These are phyloP conservation scores for Paracorniculantispora psalliotae DNA, from an alignment of 2,329 filamentous ascomycete species.

Conservation along the genomic window DNA sequence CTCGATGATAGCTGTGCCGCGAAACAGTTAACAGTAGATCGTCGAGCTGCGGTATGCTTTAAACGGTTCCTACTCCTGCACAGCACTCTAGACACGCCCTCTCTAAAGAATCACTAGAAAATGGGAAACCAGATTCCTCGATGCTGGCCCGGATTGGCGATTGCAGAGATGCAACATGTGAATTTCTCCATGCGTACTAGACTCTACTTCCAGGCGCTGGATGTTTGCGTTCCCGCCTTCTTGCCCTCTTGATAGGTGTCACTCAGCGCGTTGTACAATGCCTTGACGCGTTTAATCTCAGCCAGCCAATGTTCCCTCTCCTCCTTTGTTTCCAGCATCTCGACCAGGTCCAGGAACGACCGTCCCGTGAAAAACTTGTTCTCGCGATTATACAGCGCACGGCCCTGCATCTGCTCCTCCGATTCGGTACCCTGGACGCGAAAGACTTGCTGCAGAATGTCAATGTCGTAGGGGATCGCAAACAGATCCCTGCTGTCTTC, in stretches of 20 bases:
- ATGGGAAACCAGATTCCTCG: neutral
- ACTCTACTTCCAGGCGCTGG: constrained; percentile 44
- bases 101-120: neutral
- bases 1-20: too few relatives aligned
- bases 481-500: constrained; percentile 54
- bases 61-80: too few relatives aligned
- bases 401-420: constrained; percentile 30
- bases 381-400: constrained; percentile 47
- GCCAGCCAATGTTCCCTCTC: constrained; percentile 29
- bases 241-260: constrained; percentile 47
- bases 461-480: constrained; percentile 52
- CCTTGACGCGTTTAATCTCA: constrained; percentile 46
- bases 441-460: constrained; percentile 53
- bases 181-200: too few relatives aligned
- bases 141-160: too few relatives aligned
- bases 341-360: constrained; percentile 38
- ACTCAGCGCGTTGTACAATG: constrained; percentile 41
- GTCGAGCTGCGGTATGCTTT: too few relatives aligned
- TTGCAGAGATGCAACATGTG: neutral
- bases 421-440: constrained; percentile 39
- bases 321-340: constrained; percentile 29
- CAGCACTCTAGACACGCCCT: neutral
- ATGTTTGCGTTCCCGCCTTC: constrained; percentile 34
- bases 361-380: constrained; percentile 51
- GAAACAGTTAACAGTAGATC: too few relatives aligned